Percentiles rank a stretch among this genome's conserved stretches.
Conservation (phyloP, 441 rosid species). For the Adansonia madagascariensis region DNA sequence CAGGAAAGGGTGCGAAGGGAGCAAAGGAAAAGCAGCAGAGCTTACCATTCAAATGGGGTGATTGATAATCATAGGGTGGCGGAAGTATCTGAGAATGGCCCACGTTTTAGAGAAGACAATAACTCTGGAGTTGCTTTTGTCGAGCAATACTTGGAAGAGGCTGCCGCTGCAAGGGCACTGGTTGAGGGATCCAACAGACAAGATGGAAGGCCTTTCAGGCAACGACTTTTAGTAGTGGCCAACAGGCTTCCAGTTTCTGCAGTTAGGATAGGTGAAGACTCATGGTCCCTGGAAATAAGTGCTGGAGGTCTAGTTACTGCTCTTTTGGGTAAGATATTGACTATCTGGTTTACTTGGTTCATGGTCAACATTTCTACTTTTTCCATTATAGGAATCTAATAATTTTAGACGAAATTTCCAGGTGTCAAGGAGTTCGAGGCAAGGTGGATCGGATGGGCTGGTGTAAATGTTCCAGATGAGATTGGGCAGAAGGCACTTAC, state of each 20-base stretch:
- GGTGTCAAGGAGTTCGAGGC: slow-evolving; percentile 99
- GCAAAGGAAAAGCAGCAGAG: slow-evolving; percentile 61
- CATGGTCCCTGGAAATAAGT: slow-evolving; percentile 95
- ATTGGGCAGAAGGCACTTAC: slow-evolving; percentile 90
- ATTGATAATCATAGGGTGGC: slow-evolving; percentile 44
- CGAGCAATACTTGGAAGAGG: slow-evolving; percentile 69
- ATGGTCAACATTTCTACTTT: slow-evolving; percentile 8
- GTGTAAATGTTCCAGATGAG: slow-evolving; percentile 95
- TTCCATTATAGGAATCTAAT: slow-evolving; percentile 32
- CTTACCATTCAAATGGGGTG: slow-evolving; percentile 52
- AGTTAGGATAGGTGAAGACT: slow-evolving; percentile 86
- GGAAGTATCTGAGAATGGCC: slow-evolving; percentile 57
- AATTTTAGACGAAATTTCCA: slow-evolving; percentile 42
- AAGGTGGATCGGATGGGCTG: slow-evolving; percentile 99
- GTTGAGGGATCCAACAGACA: slow-evolving; percentile 57
- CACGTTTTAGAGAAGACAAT: slow-evolving; percentile 55
- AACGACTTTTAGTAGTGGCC: slow-evolving; percentile 90
- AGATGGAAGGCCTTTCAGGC: slow-evolving; percentile 73
- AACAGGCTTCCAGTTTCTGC: slow-evolving; percentile 98
- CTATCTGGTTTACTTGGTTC: background rate
- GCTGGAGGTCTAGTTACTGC: slow-evolving; percentile 97
- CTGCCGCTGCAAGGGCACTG: slow-evolving; percentile 51
- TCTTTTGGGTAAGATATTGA: slow-evolving; percentile 63
- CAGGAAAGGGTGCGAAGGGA: slow-evolving; percentile 68
- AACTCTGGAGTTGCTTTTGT: slow-evolving; percentile 49